A percentile compares a stretch with the other conserved stretches of the same genome.
These are phyloP conservation scores for Phaseolus lunatus DNA, from an alignment of 306 rosid genomes.

Conservation along the genomic window DNA sequence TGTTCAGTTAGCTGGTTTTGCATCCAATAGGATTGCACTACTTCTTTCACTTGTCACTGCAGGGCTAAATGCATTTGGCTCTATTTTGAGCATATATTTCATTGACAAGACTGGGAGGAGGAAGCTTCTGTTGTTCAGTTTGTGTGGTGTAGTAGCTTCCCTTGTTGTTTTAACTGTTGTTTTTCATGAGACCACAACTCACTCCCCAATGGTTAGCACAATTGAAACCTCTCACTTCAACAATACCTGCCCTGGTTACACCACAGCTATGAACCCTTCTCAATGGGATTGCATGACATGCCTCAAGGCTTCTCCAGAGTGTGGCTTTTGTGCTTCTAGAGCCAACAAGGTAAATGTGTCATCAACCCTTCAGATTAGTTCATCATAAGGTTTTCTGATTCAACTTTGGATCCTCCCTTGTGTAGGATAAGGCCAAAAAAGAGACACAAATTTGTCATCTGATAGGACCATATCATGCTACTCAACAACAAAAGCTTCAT, in stretches of 20 bases:
- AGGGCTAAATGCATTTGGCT: slow-evolving; percentile 64
- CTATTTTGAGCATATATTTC: slow-evolving; percentile 66
- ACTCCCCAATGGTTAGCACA: slow-evolving; percentile 54
- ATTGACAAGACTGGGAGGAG: slow-evolving; percentile 67
- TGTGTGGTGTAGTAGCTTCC: slow-evolving; percentile 58
- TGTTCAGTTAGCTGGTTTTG: slow-evolving; percentile 67
- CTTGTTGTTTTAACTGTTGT: slow-evolving; percentile 63
- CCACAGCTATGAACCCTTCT: slow-evolving; percentile 29
- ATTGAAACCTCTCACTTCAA: slow-evolving; percentile 48
- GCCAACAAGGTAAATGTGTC: slow-evolving; percentile 52
- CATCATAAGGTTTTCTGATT: background rate
- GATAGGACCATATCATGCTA: no score
- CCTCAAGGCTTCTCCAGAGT: slow-evolving; percentile 56
- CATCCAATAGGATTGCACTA: slow-evolving; percentile 60
- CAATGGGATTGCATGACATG: slow-evolving; percentile 68
- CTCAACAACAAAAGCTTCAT: background rate
- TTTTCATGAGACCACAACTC: slow-evolving; percentile 60
- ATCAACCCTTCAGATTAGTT: background rate
- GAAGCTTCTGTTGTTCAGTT: slow-evolving; percentile 56
- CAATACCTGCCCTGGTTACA: slow-evolving; percentile 58
- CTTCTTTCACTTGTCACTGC: slow-evolving; percentile 65
- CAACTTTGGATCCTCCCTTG: background rate
- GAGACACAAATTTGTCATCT: background rate
- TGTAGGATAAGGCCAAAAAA: background rate
- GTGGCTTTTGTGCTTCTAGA: slow-evolving; percentile 66